phyloP scores from a whole-genome alignment of 2,329 filamentous ascomycete genomes.

The Emergomyces orientalis region DNA sequence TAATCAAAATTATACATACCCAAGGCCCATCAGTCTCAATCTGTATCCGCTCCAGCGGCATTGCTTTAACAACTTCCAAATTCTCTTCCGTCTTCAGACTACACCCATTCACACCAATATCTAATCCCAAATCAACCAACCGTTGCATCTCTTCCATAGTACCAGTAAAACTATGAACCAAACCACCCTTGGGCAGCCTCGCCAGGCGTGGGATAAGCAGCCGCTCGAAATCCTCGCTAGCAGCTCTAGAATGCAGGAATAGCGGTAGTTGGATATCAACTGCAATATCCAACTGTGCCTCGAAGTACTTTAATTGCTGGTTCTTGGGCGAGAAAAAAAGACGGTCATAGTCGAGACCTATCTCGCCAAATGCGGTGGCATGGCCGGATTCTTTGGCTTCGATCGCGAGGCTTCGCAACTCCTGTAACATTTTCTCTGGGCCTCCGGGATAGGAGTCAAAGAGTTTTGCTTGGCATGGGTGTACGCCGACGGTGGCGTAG shows the following conservation, averaged over 20 bases:
- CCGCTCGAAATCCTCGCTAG: slow-evolving; percentile 71
- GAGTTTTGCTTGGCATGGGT: slow-evolving; percentile 76
- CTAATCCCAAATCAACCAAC: slow-evolving; percentile 68
- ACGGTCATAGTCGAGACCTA: slow-evolving; percentile 93
- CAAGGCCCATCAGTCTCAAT: slow-evolving; percentile 96
- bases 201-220: slow-evolving; percentile 57
- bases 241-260: slow-evolving; percentile 85
- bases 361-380: slow-evolving; percentile 79
- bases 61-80: slow-evolving; percentile 67
- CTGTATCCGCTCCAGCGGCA: slow-evolving; percentile 73
- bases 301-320: slow-evolving; percentile 76
- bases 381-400: slow-evolving; percentile 50
- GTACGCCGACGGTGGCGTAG: slow-evolving; percentile 86
- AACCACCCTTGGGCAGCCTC: slow-evolving; percentile 60
- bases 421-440: slow-evolving; percentile 39
- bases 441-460: slow-evolving; percentile 54
- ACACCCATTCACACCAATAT: slow-evolving; percentile 94
- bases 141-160: slow-evolving; percentile 74
- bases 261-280: slow-evolving; percentile 70
- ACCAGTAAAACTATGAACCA: slow-evolving; percentile 94
- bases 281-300: slow-evolving; percentile 69
- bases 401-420: slow-evolving; percentile 56
- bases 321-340: slow-evolving; percentile 71
- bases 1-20: slow-evolving; percentile 28
- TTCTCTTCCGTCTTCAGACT: slow-evolving; percentile 93